phyloP scores from a whole-genome alignment of 805 yeast species.

The Naumovozyma castellii region DNA sequence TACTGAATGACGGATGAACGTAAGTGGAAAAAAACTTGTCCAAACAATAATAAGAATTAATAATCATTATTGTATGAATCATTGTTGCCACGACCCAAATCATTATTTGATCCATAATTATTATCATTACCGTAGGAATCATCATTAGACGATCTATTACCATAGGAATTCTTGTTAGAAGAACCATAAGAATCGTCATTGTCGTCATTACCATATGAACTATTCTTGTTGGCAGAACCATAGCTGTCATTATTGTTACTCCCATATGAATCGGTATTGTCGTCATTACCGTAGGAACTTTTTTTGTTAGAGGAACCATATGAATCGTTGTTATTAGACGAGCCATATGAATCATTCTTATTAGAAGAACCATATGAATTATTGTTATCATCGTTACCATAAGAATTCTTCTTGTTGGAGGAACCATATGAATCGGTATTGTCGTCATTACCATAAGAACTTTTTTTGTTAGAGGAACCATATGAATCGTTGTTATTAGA shows the following conservation, averaged over 20 bases:
- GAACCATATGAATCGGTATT: conserved; percentile 24
- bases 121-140: conserved; percentile 21
- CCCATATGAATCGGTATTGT: conserved; percentile 19
- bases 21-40: too few species aligned
- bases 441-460: conserved; percentile 15
- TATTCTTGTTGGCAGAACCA: conserved; percentile 12
- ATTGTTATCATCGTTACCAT: conserved; percentile 18
- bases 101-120: conserved; percentile 17
- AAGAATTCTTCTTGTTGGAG: conserved; percentile 10
- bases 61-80: conserved; percentile 19
- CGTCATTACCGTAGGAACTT: conserved; percentile 13
- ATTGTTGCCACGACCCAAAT: conserved; percentile 10
- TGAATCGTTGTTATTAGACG: conserved; percentile 24
- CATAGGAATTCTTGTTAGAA: conserved; percentile 10
- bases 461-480: conserved; percentile 13
- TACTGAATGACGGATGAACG: conserved; percentile 23
- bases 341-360: too few species aligned
- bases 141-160: conserved; percentile 17
- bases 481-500: conserved; percentile 13
- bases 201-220: conserved; percentile 15
- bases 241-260: conserved; percentile 13
- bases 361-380: too few species aligned
- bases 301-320: conserved; percentile 24
- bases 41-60: conserved; percentile 16
- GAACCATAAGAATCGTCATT: conserved; percentile 27